These are phyloP conservation scores for Arabidopsis thaliana DNA, from an alignment of 345 rosid genomes.

Conservation along the genomic window DNA sequence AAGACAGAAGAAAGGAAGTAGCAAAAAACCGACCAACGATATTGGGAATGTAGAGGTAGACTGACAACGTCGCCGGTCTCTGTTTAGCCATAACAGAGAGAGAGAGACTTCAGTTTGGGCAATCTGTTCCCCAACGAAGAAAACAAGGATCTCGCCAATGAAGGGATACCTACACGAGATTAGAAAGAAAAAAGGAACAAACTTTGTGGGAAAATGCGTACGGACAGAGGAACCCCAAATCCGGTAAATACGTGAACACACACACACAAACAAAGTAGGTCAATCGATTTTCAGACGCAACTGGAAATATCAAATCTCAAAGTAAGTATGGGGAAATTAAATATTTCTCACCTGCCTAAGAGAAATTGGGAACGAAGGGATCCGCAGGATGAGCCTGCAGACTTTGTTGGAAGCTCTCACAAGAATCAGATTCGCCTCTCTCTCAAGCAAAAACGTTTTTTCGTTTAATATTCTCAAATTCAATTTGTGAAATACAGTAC, in stretches of 20 bases:
- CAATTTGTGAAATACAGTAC: no score
- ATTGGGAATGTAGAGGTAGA: conserved; percentile 87
- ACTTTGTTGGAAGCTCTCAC: no score
- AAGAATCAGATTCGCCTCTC: conserved; percentile 34
- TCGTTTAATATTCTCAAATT: conserved; percentile 2
- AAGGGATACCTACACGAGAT: conserved; percentile 3
- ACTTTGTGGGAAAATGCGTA: neutral
- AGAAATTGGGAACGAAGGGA: neutral
- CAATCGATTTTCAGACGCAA: conserved; percentile 22
- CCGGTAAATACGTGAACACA: neutral
- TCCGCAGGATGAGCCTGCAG: no score
- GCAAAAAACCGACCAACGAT: conserved; percentile 63
- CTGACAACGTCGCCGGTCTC: conserved; percentile 61
- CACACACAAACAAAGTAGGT: neutral
- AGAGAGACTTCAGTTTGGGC: conserved; percentile 1
- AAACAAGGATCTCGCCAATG: conserved; percentile 13
- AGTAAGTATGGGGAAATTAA: no score
- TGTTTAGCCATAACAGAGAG: conserved; percentile 61
- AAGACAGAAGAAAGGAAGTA: neutral
- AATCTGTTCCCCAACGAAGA: neutral
- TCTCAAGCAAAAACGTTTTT: conserved; percentile 21
- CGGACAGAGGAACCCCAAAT: neutral
- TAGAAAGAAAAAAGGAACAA: neutral
- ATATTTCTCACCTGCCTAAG: no score
- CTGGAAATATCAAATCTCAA: neutral